These are phyloP conservation scores for Exobasidium rhododendri DNA, from an alignment of 1,284 basidiomycete species.

Conservation along the genomic window DNA sequence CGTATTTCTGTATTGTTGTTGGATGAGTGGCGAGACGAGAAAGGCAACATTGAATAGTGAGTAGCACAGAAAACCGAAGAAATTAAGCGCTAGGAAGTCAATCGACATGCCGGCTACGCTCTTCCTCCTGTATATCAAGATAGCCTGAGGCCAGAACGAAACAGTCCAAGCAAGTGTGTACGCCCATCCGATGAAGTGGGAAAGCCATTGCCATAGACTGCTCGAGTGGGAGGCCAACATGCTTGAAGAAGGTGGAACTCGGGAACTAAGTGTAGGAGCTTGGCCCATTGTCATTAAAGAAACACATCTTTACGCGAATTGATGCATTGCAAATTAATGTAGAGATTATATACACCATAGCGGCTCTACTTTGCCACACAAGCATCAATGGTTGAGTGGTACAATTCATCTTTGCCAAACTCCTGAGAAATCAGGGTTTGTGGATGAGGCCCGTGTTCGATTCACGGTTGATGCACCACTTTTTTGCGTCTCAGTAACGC, in stretches of 20 bases:
- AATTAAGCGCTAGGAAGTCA: conserved; percentile 45
- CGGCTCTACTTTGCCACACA: too few species aligned
- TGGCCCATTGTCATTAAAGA: too few species aligned
- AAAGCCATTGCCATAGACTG: conserved; percentile 17
- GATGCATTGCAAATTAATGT: too few species aligned
- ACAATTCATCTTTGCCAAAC: conserved; percentile 8
- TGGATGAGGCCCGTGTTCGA: conserved; percentile 8
- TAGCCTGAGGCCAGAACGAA: conserved; percentile 48
- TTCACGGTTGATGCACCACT: conserved; percentile 1
- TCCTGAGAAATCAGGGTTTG: background rate
- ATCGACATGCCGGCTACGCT: conserved; percentile 32
- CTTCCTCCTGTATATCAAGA: conserved; percentile 25
- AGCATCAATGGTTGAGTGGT: conserved; percentile 10
- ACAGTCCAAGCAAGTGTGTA: conserved; percentile 43
- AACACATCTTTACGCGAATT: too few species aligned
- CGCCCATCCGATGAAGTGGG: conserved; percentile 40
- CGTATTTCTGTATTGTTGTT: conserved; percentile 26
- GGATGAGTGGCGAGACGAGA: conserved; percentile 24
- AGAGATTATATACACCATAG: too few species aligned
- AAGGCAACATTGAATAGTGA: conserved; percentile 31
- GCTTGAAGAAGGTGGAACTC: background rate
- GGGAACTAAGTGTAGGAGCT: too few species aligned
- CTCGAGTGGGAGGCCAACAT: background rate
- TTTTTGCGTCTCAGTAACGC: conserved; percentile 1
- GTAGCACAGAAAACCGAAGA: conserved; percentile 39